Evolutionary conservation across 768 basidiomycete genomes (phyloP), one percentile per base, ranked within the genome.

Genomic region (Boletus rubescentipes): DNA sequence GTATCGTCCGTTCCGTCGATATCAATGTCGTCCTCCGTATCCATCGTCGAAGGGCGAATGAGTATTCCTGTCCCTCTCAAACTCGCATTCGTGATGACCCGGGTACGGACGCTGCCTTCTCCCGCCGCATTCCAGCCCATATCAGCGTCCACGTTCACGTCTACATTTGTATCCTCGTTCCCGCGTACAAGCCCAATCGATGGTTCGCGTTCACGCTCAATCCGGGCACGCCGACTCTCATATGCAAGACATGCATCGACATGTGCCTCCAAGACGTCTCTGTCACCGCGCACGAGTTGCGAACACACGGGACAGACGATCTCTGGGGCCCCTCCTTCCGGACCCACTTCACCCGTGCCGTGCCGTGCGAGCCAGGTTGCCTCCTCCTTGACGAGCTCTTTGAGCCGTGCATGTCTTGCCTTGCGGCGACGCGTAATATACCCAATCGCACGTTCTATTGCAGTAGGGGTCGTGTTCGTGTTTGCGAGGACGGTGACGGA

Each of bases 21-120:
- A 53, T 93, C 91, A 10, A 92, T 76, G 42, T 91, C 90, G 16
- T 87, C 89, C 30, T 93, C 91, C 2, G 88, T 78, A 54, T 91
- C 89, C 54, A 77, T 72, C 16, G 78, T 74, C n/a, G 76, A 67
- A 23, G 71, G 72, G 37, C 87, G 83, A 9, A 83, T 77, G 53
- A 82, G 77, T 65, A 91, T 89, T n/a, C 91, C 91, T 8, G 82
- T 80, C 12, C 87, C 89, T 60, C 69, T 67, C 53, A 71, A 63
- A 58, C 66, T 74, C 20, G 68, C 74, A 32, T 62, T 62, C 43
- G 63, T 70, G 53, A 71, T 73, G 43, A 72, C 70, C 31, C 66
- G 70, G 66, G 60, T 67, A 75, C 79, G 59, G 12, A 62, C 79
- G 71, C 75, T 74, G 29, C 82, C 75, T 38, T 49, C 45, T 11